These are phyloP conservation scores for Endotrypanum monterogeii DNA, from an alignment of 208 protist genomes.

Conservation along the genomic window DNA sequence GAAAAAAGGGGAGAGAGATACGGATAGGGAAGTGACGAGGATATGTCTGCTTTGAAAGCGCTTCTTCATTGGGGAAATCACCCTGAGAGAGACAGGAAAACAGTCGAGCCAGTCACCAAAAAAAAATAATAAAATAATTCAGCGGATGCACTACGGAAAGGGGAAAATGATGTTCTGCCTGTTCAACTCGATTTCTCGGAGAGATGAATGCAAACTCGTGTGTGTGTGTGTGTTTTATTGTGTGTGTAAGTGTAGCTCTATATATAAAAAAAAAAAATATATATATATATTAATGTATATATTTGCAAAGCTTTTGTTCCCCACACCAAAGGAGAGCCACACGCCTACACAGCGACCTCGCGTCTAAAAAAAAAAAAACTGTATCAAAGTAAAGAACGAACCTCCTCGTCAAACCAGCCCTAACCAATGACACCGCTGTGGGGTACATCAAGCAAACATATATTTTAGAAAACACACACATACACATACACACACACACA, in stretches of 20 bases:
- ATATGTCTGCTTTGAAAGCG: background rate
- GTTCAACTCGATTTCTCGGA: background rate
- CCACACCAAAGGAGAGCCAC: too few relatives aligned
- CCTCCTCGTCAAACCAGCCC: too few relatives aligned
- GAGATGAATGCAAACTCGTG: background rate
- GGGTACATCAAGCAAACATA: too few relatives aligned
- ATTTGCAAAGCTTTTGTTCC: too few relatives aligned
- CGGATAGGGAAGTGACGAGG: background rate
- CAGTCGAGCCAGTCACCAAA: background rate
- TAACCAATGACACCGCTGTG: too few relatives aligned
- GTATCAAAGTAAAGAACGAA: too few relatives aligned
- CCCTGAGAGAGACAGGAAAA: background rate
- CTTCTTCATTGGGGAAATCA: background rate
- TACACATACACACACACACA: background rate
- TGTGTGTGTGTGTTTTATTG: background rate
- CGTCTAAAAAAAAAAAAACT: too few relatives aligned
- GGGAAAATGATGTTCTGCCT: background rate
- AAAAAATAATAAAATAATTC: background rate
- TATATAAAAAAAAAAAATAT: background rate
- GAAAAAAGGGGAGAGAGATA: background rate
- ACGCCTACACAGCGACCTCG: too few relatives aligned
- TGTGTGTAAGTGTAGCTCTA: background rate
- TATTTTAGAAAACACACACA: constrained; percentile 2
- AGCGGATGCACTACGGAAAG: background rate
- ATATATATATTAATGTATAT: too few relatives aligned